Evolutionary conservation across 78 protist species (phyloP).

Genomic region (Tieghemostelium lacteum): DNA sequence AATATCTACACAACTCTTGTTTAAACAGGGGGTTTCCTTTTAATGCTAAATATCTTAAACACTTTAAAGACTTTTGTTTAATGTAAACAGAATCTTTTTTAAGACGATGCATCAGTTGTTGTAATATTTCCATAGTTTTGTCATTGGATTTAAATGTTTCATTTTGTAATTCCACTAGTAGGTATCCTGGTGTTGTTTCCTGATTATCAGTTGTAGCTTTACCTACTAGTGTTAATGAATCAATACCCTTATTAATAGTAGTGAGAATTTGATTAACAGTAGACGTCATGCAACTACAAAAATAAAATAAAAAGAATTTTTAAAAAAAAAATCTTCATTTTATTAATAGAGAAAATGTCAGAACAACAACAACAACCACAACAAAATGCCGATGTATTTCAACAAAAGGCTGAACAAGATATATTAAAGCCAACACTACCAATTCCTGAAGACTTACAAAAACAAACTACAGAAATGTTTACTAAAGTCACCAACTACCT

Average conservation of each 20-base stretch:
- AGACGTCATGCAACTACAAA: too few relatives aligned
- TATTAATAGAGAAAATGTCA: neutral
- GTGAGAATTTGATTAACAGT: too few relatives aligned
- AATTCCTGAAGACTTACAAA: conserved; percentile 33
- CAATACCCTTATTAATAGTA: neutral
- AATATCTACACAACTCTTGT: conserved; percentile 31
- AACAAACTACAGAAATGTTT: conserved; percentile 56
- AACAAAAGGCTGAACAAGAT: conserved; percentile 58
- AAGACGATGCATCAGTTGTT: conserved; percentile 17
- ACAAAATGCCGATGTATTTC: neutral
- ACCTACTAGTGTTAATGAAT: conserved; percentile 15
- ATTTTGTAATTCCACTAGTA: conserved; percentile 47
- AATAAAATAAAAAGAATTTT: too few relatives aligned
- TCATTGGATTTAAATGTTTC: conserved; percentile 37
- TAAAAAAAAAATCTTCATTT: neutral
- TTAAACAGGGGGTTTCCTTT: conserved; percentile 22
- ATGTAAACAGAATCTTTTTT: conserved; percentile 45
- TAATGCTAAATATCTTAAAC: conserved; percentile 20
- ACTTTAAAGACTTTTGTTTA: conserved; percentile 36
- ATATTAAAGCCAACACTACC: conserved; percentile 38
- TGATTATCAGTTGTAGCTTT: conserved; percentile 24
- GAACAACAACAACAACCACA: neutral
- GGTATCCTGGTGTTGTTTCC: conserved; percentile 59
- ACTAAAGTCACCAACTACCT: conserved; percentile 63
- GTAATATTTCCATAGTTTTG: conserved; percentile 25